Conservation (phyloP, 1,139 yeast genomes). For the Nakaseomyces uthaithaninus region DNA sequence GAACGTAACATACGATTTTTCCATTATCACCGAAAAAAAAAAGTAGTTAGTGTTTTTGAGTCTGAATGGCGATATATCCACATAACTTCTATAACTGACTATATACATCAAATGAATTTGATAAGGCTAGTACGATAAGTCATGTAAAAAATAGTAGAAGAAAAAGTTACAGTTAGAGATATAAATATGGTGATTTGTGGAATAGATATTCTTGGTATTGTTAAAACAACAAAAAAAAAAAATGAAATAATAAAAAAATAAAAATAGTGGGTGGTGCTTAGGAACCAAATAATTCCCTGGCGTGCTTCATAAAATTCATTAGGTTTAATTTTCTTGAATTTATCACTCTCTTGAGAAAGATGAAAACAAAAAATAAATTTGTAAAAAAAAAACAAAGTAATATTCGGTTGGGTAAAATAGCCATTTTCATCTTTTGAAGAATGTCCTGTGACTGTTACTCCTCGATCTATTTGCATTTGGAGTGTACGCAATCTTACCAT, state of each 20-base stretch:
- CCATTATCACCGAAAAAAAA: too few relatives aligned
- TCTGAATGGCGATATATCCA: too few relatives aligned
- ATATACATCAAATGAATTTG: too few relatives aligned
- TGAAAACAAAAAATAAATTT: background rate
- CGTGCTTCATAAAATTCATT: conserved; percentile 1
- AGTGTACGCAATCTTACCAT: conserved; percentile 63
- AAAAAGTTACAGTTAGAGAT: too few relatives aligned
- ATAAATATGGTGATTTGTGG: background rate
- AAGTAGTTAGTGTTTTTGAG: too few relatives aligned
- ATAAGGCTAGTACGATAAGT: too few relatives aligned
- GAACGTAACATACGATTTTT: too few relatives aligned
- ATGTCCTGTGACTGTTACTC: conserved; percentile 34
- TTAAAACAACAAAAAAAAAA: background rate
- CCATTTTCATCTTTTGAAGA: conserved; percentile 35
- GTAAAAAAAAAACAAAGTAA: too few relatives aligned
- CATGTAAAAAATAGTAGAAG: too few relatives aligned
- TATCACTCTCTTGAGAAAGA: background rate
- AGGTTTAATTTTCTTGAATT: background rate
- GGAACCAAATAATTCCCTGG: background rate
- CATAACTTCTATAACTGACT: too few relatives aligned
- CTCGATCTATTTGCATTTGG: conserved; percentile 38
- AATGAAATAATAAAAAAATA: background rate
- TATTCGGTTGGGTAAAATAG: too few relatives aligned
- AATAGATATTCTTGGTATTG: too few relatives aligned
- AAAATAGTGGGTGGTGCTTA: background rate